Base-by-base conservation (phyloP, 208 protist species). In the Spongospora subterranea region DNA sequence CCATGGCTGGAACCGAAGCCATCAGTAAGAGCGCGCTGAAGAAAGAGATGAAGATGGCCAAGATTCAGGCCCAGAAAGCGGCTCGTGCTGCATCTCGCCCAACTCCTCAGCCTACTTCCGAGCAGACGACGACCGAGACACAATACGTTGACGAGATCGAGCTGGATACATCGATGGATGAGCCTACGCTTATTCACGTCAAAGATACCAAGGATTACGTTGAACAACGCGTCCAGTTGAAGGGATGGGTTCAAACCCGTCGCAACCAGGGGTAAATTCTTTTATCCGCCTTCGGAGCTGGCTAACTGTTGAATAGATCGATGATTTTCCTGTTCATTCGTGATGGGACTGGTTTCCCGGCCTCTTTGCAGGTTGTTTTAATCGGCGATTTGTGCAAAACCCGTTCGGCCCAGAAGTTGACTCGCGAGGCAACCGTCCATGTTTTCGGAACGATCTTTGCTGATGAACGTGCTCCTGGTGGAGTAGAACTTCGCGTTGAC, bases 311-410 rank as follows among this genome's bases (percentile, higher is more conserved):
- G 6, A 43, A 43, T 24, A 60, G 50, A 17, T 82, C 71, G 6
- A 95, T 99, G 92, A 95, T 97, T 32, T 99, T 99, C 93, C 91
- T 99, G 0, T 96, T 97, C 0, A 92, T 99, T 0, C 95, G 98
- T 89, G 98, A 99, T 93, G 98, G 98, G 45, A 96, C 96, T 71
- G 96, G 97, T 46, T 98, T 95, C 92, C 94, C 98, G 45, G 98
- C 99, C 94, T 94, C 92, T 91, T 96, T 99, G 13, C 88, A 76
- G 43, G 95, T 96, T 0, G 39, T 65, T 1, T 64, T 92, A 0
- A 76, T 88, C 60, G 71, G 71, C 13, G 40, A 82, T 45, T n/a
- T 82, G 6, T 6, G 17, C n/a, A 90, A 94, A 96, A 46, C 65
- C 96, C 91, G 91, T 46, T 95, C 0, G 6, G 66, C 93, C 1